Evolutionary conservation across 805 yeast genomes (phyloP).

Genomic region (Candida tallmaniae): DNA sequence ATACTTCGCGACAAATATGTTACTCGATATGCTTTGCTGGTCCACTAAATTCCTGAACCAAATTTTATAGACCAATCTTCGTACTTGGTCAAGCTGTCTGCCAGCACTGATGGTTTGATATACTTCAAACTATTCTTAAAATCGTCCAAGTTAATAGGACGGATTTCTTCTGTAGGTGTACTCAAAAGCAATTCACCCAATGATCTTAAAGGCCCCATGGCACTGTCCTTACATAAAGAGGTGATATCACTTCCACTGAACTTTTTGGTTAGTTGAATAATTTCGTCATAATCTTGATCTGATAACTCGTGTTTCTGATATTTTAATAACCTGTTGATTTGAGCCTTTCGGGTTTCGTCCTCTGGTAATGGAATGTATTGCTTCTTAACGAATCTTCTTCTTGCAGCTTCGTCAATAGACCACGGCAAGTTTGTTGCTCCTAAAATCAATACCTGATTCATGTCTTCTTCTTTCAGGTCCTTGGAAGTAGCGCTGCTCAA

Average conservation of each 20-base stretch:
- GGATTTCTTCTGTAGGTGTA: conserved; percentile 66
- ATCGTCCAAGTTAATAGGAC: conserved; percentile 71
- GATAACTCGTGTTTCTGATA: conserved; percentile 69
- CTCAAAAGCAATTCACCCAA: conserved; percentile 77
- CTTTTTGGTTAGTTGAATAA: conserved; percentile 68
- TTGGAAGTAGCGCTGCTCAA: conserved; percentile 65
- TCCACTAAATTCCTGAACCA: conserved; percentile 49
- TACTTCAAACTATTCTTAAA: conserved; percentile 70
- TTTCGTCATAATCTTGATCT: conserved; percentile 55
- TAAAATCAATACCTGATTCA: conserved; percentile 70
- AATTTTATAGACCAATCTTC: conserved; percentile 85
- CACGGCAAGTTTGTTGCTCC: conserved; percentile 97
- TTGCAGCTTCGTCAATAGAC: conserved; percentile 96
- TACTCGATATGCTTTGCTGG: too few relatives aligned
- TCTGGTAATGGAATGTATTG: conserved; percentile 95
- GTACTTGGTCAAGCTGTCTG: conserved; percentile 71
- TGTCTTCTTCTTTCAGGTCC: conserved; percentile 41
- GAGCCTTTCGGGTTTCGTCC: conserved; percentile 69
- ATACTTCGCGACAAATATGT: too few relatives aligned
- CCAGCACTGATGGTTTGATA: conserved; percentile 84
- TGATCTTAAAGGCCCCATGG: conserved; percentile 94
- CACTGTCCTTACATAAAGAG: conserved; percentile 92
- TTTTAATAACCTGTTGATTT: conserved; percentile 59
- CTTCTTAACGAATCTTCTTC: conserved; percentile 86
- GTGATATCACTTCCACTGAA: conserved; percentile 92